phyloP scores from a whole-genome alignment of 2,329 filamentous ascomycete species.

The Zasmidium angulare region DNA sequence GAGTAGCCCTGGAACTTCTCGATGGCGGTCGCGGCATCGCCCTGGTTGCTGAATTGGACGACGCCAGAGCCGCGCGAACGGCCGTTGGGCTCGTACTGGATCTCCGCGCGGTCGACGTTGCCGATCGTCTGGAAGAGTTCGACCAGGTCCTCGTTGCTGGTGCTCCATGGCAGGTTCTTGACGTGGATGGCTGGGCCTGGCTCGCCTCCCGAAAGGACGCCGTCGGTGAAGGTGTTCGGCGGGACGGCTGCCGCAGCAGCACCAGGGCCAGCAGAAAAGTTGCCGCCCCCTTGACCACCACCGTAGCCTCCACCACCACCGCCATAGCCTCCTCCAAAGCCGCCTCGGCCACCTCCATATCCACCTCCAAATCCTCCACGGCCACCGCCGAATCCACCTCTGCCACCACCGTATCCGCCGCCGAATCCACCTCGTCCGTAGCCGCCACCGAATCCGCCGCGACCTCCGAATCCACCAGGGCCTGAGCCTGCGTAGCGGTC shows the following conservation, averaged over 20 bases:
- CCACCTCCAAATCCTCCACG: conserved; percentile 59
- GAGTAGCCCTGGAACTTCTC: conserved; percentile 97
- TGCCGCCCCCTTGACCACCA: conserved; percentile 32
- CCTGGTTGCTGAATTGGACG: conserved; percentile 82
- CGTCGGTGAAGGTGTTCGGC: conserved; percentile 93
- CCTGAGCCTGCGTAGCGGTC: conserved; percentile 78
- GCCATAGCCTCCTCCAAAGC: conserved; percentile 55
- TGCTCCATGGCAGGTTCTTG: conserved; percentile 97
- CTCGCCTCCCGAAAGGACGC: conserved; percentile 82
- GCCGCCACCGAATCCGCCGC: conserved; percentile 52
- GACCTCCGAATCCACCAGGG: conserved; percentile 41
- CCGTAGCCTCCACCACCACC: conserved; percentile 36
- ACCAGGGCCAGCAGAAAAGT: conserved; percentile 37
- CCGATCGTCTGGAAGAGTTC: conserved; percentile 98
- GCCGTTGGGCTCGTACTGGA: conserved; percentile 96
- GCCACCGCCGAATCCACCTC: conserved; percentile 56
- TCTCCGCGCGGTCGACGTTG: conserved; percentile 97
- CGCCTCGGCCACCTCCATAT: conserved; percentile 58
- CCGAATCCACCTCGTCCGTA: conserved; percentile 63
- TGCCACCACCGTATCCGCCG: conserved; percentile 50
- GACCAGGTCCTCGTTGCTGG: conserved; percentile 94
- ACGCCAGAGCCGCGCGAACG: conserved; percentile 93
- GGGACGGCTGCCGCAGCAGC: conserved; percentile 48
- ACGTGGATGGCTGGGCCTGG: conserved; percentile 86
- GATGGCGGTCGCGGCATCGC: conserved; percentile 90